Evolutionary conservation across 176 grass and related monocot genomes (phyloP), one percentile per base, ranked within the genome.

Genomic region (Lolium perenne): DNA sequence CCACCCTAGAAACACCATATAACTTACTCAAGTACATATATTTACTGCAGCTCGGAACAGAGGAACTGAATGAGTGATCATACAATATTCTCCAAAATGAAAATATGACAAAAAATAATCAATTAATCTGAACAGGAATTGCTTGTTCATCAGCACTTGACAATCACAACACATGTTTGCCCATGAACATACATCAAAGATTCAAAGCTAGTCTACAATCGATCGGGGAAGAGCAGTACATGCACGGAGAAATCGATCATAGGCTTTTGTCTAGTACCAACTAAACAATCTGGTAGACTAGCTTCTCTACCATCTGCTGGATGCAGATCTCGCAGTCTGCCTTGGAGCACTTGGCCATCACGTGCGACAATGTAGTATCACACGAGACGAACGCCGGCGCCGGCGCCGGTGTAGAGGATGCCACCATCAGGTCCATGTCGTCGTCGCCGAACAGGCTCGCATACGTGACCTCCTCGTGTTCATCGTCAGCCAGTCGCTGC

Each of bases 1-100:
- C 97, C 97, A 47, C 97, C 97, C 94, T 91, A 70, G 51, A 51
- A 79, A 29, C 26, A 29, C 26, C 26, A 29, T 29, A 29, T 29
- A 29, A 29, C 26, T 29, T 29, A 29, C 26, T 35, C 32, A 35
- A 35, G 32, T 35, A 3, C 32, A 35, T 35, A 35, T 35, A 35
- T 35, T 35, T 35, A 3, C 2, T 35, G 32, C 32, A 35, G 32
- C 2, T 2, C 32, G 2, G 32, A 35, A 43, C 41, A 43, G 3
- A 7, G 41, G 41, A 5, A 7, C 3, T 43, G 0, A 43, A 43
- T 43, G 41, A 43, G 41, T 7, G 8, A 43, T 7, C 41, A 43
- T 43, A 7, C 41, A 7, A 7, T 43, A 43, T 43, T 43, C 41
- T 7, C 41, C 41, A 43, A 43, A 43, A 43, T 43, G 5, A 43